These are phyloP conservation scores for Cynara cardunculus DNA, from an alignment of 129 eudicot species.

Conservation along the genomic window DNA sequence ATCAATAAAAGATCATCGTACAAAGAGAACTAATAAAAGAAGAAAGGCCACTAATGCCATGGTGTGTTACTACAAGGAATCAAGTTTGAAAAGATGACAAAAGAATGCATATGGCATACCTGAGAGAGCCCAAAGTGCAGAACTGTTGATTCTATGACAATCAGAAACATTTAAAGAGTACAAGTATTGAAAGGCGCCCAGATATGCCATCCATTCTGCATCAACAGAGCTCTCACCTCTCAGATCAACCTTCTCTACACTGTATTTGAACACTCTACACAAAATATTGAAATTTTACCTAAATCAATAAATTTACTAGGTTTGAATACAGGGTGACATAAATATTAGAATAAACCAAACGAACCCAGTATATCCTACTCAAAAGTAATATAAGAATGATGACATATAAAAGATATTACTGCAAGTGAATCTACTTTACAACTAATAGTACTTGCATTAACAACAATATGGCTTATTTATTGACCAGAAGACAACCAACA, in stretches of 20 bases:
- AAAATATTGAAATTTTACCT: conserved; percentile 3
- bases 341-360: background rate
- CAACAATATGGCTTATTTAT: background rate
- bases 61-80: background rate
- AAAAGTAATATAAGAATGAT: background rate
- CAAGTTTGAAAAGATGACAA: background rate
- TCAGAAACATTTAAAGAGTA: conserved; percentile 58
- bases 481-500: background rate
- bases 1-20: background rate
- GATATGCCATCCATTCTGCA: conserved; percentile 97
- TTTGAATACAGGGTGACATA: background rate
- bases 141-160: conserved; percentile 63
- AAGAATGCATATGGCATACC: conserved; percentile 35
- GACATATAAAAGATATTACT: background rate
- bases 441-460: background rate
- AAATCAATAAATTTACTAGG: conserved; percentile 8
- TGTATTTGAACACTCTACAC: conserved; percentile 73
- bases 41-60: background rate
- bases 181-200: conserved; percentile 73
- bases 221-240: conserved; percentile 81
- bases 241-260: conserved; percentile 69
- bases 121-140: conserved; percentile 86
- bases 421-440: background rate
- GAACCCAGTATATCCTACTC: background rate
- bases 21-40: background rate